Conservation (phyloP, 768 basidiomycete genomes). For the Leccinum pellstonianum region DNA sequence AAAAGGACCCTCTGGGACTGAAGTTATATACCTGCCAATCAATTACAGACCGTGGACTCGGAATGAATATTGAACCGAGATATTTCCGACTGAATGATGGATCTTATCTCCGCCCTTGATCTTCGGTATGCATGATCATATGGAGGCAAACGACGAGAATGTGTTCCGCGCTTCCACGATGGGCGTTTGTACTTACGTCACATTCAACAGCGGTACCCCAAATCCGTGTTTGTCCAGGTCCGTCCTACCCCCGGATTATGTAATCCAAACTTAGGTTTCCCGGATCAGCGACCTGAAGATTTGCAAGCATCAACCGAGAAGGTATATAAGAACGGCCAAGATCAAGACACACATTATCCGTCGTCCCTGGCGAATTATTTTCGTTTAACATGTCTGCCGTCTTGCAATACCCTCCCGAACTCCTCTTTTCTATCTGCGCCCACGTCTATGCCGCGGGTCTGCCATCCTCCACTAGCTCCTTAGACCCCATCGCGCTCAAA, state of each 20-base stretch:
- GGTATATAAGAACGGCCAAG: constrained; percentile 8
- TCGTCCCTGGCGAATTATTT: neutral
- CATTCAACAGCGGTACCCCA: constrained; percentile 7
- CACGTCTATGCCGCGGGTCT: constrained; percentile 66
- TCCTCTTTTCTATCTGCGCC: constrained; percentile 71
- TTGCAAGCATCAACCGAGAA: constrained; percentile 7
- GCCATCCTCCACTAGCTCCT: constrained; percentile 51
- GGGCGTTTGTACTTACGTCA: neutral
- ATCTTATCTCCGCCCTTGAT: neutral
- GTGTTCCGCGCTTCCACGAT: neutral
- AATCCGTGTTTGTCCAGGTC: neutral
- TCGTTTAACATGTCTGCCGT: constrained; percentile 25
- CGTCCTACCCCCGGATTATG: constrained; percentile 24
- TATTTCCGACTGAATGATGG: neutral
- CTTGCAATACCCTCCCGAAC: constrained; percentile 63
- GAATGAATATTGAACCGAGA: neutral
- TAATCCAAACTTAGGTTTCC: constrained; percentile 2
- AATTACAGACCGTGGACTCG: neutral
- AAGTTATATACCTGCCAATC: neutral
- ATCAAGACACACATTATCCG: neutral
- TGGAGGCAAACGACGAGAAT: neutral
- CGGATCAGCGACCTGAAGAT: neutral
- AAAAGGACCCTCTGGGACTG: neutral
- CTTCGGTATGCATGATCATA: neutral
- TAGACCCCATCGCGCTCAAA: constrained; percentile 64